These are phyloP conservation scores for Amanita fuliginea DNA, from an alignment of 768 basidiomycete genomes.

Conservation along the genomic window DNA sequence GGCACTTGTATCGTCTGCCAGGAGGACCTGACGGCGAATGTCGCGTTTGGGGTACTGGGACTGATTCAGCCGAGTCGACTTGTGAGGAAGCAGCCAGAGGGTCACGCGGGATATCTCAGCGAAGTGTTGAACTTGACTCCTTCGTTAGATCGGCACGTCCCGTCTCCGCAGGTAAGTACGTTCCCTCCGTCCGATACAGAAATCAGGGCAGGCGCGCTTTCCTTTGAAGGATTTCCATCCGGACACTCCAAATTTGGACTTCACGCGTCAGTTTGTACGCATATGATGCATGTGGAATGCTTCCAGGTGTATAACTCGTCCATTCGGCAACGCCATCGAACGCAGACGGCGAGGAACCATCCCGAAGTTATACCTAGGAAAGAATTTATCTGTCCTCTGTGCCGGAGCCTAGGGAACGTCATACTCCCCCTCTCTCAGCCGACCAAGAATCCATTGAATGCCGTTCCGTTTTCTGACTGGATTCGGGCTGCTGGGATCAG, in stretches of 20 bases:
- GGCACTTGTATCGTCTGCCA: slow-evolving; percentile 99
- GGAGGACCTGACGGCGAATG: slow-evolving; percentile 68
- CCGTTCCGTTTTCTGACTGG: slow-evolving; percentile 74
- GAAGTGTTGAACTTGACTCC: slow-evolving; percentile 55
- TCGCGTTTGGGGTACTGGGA: slow-evolving; percentile 78
- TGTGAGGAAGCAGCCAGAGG: slow-evolving; percentile 68
- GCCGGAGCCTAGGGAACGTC: slow-evolving; percentile 93
- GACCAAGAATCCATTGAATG: slow-evolving; percentile 36
- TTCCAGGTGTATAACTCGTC: slow-evolving; percentile 85
- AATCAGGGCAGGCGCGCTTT: slow-evolving; percentile 24
- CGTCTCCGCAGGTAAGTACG: slow-evolving; percentile 9
- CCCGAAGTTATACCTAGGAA: slow-evolving; percentile 90
- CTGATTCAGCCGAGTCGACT: slow-evolving; percentile 82
- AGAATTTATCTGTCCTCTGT: slow-evolving; percentile 94
- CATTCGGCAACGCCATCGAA: slow-evolving; percentile 76
- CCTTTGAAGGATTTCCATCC: slow-evolving; percentile 64
- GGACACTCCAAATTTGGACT: slow-evolving; percentile 76
- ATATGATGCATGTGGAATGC: slow-evolving; percentile 95
- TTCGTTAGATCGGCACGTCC: slow-evolving; percentile 50
- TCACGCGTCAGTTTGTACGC: slow-evolving; percentile 81
- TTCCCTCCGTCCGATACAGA: slow-evolving; percentile 51
- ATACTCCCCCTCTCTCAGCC: slow-evolving; percentile 72
- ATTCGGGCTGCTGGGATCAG: slow-evolving; percentile 83
- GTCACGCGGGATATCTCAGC: slow-evolving; percentile 51
- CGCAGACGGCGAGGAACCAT: slow-evolving; percentile 86